Evolutionary conservation across 202 grass and related monocot genomes (phyloP).

Genomic region (Schoenoplectus tabernaemontani): DNA sequence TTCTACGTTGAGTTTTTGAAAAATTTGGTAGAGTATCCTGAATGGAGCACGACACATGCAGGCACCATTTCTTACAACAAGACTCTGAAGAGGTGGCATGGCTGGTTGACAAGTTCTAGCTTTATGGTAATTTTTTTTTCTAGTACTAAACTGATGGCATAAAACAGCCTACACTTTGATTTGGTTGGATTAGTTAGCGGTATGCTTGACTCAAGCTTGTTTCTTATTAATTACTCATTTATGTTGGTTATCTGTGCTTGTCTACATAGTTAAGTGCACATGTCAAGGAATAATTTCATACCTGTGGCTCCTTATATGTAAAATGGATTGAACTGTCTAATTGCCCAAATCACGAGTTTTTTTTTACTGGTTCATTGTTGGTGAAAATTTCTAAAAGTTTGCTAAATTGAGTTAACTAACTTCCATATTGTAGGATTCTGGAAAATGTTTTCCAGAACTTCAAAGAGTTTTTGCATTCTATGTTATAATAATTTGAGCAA

Average conservation of each 20-base stretch:
- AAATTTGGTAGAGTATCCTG: constrained; percentile 19
- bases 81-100: constrained; percentile 31
- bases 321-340: background rate
- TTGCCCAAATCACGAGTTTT: background rate
- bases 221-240: background rate
- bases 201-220: background rate
- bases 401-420: background rate
- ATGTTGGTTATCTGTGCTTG: background rate
- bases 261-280: background rate
- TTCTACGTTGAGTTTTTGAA: constrained; percentile 25
- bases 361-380: background rate
- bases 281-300: background rate
- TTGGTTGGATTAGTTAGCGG: background rate
- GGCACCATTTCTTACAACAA: constrained; percentile 30
- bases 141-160: background rate
- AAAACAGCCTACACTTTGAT: background rate
- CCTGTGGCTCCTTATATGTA: background rate
- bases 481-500: background rate
- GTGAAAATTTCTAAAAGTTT: background rate
- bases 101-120: constrained; percentile 30
- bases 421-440: background rate
- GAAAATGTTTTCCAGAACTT: background rate
- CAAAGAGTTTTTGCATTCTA: background rate
- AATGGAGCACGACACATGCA: constrained; percentile 27
- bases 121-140: constrained; percentile 35